A percentile compares a stretch with the other conserved stretches of the same genome.
These are phyloP conservation scores for Pseudopithomyces maydicus DNA, from an alignment of 2,329 filamentous ascomycete species.

Conservation along the genomic window DNA sequence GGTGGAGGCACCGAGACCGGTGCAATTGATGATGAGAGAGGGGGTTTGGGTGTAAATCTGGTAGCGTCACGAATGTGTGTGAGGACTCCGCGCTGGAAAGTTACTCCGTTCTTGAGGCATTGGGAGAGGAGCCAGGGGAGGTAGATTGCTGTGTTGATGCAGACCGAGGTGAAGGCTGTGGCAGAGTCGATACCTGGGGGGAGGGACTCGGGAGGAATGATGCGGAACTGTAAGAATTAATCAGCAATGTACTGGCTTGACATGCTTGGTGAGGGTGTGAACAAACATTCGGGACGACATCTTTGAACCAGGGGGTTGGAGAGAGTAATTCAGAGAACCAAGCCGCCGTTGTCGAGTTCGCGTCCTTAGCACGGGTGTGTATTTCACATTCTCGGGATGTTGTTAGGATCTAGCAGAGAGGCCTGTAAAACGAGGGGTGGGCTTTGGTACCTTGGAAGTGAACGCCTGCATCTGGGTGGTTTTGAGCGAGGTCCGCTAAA, in stretches of 20 bases:
- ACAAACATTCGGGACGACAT: constrained; percentile 69
- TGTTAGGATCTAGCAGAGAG: neutral
- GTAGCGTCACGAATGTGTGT: constrained; percentile 73
- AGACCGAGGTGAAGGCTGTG: constrained; percentile 78
- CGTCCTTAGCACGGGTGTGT: constrained; percentile 67
- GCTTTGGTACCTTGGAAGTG: constrained; percentile 68
- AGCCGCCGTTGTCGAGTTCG: constrained; percentile 54
- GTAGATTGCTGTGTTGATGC: constrained; percentile 88
- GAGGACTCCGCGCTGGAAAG: constrained; percentile 51
- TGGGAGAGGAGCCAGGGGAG: constrained; percentile 82
- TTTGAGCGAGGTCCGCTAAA: constrained; percentile 49
- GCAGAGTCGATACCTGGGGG: constrained; percentile 70
- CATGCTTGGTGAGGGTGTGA: neutral
- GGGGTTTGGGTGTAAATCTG: constrained; percentile 57
- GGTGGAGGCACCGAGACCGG: constrained; percentile 72
- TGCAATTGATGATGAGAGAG: constrained; percentile 80
- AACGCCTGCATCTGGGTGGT: constrained; percentile 76
- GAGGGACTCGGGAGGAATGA: constrained; percentile 60
- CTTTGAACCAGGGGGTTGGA: constrained; percentile 72
- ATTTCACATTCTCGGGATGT: constrained; percentile 31
- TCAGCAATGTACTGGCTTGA: neutral
- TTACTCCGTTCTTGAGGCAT: constrained; percentile 73
- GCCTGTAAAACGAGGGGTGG: neutral
- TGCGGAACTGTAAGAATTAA: constrained; percentile 38
- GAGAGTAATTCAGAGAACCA: constrained; percentile 69